Conservation (phyloP, 2,329 filamentous ascomycete species). For the Hyphodiscus sp. region DNA sequence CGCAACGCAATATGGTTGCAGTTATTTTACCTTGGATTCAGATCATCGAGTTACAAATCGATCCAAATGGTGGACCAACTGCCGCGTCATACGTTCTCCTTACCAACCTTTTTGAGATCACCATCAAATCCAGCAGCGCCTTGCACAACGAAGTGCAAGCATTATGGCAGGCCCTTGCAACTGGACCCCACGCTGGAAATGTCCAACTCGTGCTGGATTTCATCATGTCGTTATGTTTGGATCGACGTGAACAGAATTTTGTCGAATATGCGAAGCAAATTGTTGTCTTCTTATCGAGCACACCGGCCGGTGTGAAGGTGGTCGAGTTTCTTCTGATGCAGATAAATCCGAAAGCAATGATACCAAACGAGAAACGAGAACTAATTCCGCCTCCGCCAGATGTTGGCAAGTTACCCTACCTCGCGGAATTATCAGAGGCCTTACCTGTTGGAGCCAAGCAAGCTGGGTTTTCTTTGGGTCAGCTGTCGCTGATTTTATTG, state of each 20-base stretch:
- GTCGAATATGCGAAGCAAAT: constrained; percentile 98
- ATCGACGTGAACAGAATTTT: constrained; percentile 94
- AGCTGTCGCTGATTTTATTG: constrained; percentile 85
- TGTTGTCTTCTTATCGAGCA: constrained; percentile 90
- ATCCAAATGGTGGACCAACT: constrained; percentile 85
- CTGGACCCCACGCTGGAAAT: constrained; percentile 86
- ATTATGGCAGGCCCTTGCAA: constrained; percentile 92
- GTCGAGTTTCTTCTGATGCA: constrained; percentile 90
- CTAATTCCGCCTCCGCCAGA: constrained; percentile 66
- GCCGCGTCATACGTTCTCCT: constrained; percentile 90
- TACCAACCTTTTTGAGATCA: constrained; percentile 92
- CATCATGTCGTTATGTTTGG: constrained; percentile 88
- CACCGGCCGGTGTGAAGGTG: constrained; percentile 77
- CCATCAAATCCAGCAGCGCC: constrained; percentile 80
- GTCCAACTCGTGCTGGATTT: constrained; percentile 93
- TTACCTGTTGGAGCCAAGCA: constrained; percentile 87
- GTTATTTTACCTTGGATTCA: constrained; percentile 96
- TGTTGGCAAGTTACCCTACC: constrained; percentile 71
- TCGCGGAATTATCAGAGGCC: constrained; percentile 74
- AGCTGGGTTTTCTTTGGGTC: constrained; percentile 84
- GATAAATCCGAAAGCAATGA: constrained; percentile 94
- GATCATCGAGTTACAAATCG: constrained; percentile 83
- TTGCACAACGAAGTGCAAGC: constrained; percentile 96
- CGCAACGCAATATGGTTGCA: constrained; percentile 89
- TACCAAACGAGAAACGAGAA: constrained; percentile 75